Base-by-base conservation (phyloP, 2,329 filamentous ascomycete genomes). In the Penicillium corylophilum region DNA sequence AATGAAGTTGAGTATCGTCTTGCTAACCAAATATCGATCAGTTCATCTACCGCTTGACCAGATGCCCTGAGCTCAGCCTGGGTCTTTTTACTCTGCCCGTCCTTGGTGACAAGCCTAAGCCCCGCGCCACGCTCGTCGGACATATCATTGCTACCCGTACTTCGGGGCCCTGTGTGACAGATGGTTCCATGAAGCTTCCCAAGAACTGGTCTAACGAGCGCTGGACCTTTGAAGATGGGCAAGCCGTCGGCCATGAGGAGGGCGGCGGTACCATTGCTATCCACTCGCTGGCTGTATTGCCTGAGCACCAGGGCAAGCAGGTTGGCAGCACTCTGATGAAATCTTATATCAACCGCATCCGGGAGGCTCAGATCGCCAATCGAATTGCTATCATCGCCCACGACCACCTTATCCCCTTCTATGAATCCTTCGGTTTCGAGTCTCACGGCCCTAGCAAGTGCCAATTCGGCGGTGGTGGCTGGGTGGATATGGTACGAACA, bases 231-330 rank as follows among this genome's bases (percentile, higher is more conserved):
- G 71, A 76, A 46, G 68, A 72, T 42, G 76, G 61, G 29, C 52
- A 79, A 31, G 66, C 70, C 1, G 65, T 84, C 9, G 90, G 90
- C 28, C 89, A 95, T 70, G 82, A 88, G 61, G 83, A 90, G 52
- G 75, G 77, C 15, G 90, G 90, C 35, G 75, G 84, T 39, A 95
- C 89, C 0, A 80, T 96, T 49, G 89, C 85, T 49, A 74, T 96
- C 44, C 92, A 96, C 72, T 93, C 89, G 0, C 79, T 96, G 5
- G 89, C 88, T 16, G 86, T 96, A 5, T 78, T 88, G 48, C 90
- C 89, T 1, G 82, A 85, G 53, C 83, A 90, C 50, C 89, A 94
- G 59, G 79, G 83, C 29, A 83, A 85, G 51, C 88, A 89, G 1
- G 77, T 95, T 2, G 92, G 89, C 15, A 84, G 82, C 56, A 84